Evolutionary conservation across 768 basidiomycete species (phyloP), one percentile per base, ranked within the genome.

Genomic region (Panus rudis): DNA sequence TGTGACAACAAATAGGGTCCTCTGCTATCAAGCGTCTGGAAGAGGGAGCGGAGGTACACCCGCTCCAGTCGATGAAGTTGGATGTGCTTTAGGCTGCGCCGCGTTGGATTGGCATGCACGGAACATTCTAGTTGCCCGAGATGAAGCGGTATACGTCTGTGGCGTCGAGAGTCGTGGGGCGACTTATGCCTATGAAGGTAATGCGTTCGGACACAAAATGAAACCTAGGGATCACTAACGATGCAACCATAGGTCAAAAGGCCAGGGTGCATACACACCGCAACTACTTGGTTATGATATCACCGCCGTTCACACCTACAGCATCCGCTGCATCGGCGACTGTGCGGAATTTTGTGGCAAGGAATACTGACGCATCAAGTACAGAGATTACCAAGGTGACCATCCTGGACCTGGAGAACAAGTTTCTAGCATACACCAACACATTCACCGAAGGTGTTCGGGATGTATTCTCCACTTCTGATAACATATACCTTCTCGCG

Each of bases 141-240:
- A 96, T 35, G 96, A 98, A 54, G 93, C 92, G 3, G 81, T 97
- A 19, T 93, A 93, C 53, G 69, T 86, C 6, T 92, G 88, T 54
- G 80, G 83, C 1, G 73, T 76, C 0, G 88, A 92, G 14, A 90
- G 87, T 4, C 68, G 92, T 46, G 84, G 88, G 4, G 75, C 84
- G 0, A 91, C 87, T 42, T 91, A 81, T 57, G 92, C 92, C 1
- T 91, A 92, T 55, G 96, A 98, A 71, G 94, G 93, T 86, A 43
- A n/a, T 39, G 62, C 43, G 21, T 1, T 20, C 30, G 6, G 24
- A 11, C 39, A 25, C 28, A 12, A 25, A 10, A 10, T 30, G 10
- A 16, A 30, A 10, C 28, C 28, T 10, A n/a, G n/a, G n/a, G n/a
- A 33, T 23, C 19, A 20, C 39, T 20, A 24, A 45, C 43, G 2